These are phyloP conservation scores for Hericium rajendrae DNA, from an alignment of 768 basidiomycete genomes.

Conservation along the genomic window DNA sequence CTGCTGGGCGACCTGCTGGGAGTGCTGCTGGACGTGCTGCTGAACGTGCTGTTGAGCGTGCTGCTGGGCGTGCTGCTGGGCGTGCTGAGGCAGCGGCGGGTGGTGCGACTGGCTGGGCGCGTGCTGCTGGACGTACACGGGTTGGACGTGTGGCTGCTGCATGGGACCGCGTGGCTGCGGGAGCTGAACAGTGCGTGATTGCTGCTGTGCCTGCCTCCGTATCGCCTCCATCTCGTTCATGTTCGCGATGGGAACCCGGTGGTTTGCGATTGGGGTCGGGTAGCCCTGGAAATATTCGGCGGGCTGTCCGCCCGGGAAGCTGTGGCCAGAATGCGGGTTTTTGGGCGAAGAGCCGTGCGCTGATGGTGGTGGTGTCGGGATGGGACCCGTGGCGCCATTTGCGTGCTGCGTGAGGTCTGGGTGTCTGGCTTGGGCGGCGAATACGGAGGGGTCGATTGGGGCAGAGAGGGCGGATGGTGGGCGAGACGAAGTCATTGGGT, in stretches of 20 bases:
- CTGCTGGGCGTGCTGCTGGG: neutral
- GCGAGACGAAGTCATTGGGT: neutral
- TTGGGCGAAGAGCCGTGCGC: neutral
- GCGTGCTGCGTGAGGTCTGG: neutral
- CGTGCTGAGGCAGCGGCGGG: neutral
- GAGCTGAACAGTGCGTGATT: no score
- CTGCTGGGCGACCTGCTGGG: neutral
- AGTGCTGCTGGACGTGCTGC: neutral
- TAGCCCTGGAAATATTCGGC: no score
- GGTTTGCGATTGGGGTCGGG: no score
- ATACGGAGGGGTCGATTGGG: neutral
- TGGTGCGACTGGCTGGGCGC: no score
- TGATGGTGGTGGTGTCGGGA: conserved; percentile 1
- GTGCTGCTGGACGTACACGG: no score
- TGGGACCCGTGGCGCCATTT: neutral
- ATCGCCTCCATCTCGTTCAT: no score
- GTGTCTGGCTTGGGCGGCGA: neutral
- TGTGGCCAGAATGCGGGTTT: neutral
- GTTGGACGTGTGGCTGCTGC: no score
- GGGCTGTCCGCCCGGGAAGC: neutral
- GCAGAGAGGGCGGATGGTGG: neutral
- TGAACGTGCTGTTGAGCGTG: neutral
- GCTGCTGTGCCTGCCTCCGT: no score
- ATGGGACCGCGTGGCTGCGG: no score
- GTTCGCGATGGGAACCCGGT: no score